A percentile compares a stretch with the other conserved stretches of the same genome.
These are phyloP conservation scores for Metschnikowia cubensis DNA, from an alignment of 805 yeast genomes.

Conservation along the genomic window DNA sequence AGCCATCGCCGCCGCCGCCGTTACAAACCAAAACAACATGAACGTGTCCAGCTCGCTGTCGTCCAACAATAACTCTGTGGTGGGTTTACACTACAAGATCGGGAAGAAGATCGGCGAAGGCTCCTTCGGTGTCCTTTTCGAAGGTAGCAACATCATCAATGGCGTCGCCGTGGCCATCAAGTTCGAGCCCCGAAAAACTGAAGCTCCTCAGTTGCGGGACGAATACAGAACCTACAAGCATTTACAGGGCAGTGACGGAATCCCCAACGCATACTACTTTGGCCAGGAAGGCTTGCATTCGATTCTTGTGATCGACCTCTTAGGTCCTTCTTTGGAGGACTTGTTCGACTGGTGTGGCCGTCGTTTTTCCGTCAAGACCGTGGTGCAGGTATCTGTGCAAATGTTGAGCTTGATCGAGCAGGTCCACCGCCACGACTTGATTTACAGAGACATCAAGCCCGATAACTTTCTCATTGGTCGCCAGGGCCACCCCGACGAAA, in stretches of 20 bases:
- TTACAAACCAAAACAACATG: conserved; percentile 21
- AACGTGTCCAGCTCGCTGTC: conserved; percentile 17
- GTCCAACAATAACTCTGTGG: conserved; percentile 36
- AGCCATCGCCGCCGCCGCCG: conserved; percentile 39
- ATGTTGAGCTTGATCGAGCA: conserved; percentile 71
- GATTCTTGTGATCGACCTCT: conserved; percentile 68
- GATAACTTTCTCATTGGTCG: conserved; percentile 75
- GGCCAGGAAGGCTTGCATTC: conserved; percentile 84
- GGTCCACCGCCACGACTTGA: conserved; percentile 72
- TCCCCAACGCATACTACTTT: conserved; percentile 80
- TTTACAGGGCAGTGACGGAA: conserved; percentile 63
- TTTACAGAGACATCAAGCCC: conserved; percentile 79
- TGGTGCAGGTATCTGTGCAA: conserved; percentile 70
- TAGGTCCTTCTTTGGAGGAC: conserved; percentile 81
- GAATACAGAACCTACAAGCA: conserved; percentile 77
- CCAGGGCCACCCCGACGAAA: conserved; percentile 56
- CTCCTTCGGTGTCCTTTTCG: conserved; percentile 80
- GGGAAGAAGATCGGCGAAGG: conserved; percentile 88
- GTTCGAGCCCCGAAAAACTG: conserved; percentile 75
- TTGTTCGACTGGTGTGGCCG: conserved; percentile 87
- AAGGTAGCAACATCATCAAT: conserved; percentile 69
- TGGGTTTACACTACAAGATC: conserved; percentile 68
- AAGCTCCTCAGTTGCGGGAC: conserved; percentile 80
- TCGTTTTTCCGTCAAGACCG: conserved; percentile 65
- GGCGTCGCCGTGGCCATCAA: conserved; percentile 70